Conservation (phyloP, 257 asterid species). For the Asclepias syriaca region DNA sequence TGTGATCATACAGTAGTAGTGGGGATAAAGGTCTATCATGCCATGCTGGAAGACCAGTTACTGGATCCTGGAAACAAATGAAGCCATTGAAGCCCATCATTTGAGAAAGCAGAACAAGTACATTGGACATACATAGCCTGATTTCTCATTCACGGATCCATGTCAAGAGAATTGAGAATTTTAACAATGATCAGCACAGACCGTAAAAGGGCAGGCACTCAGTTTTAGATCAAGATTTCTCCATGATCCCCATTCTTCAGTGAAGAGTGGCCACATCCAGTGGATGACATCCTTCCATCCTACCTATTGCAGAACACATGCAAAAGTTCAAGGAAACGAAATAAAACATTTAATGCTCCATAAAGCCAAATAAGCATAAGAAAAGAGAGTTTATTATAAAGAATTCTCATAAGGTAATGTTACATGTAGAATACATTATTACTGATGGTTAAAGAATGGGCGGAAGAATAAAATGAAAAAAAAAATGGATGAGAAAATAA, state of each 20-base stretch:
- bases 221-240: slow-evolving; percentile 73
- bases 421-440: neutral
- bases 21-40: slow-evolving; percentile 82
- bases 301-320: slow-evolving; percentile 37
- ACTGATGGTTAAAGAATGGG: neutral
- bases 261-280: slow-evolving; percentile 99
- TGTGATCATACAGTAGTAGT: slow-evolving; percentile 61
- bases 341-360: neutral
- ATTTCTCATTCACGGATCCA: slow-evolving; percentile 13
- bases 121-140: slow-evolving; percentile 8
- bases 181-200: slow-evolving; percentile 30
- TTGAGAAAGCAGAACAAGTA: slow-evolving; percentile 13
- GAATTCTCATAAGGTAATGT: neutral
- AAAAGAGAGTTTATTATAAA: neutral
- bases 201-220: slow-evolving; percentile 86
- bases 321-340: neutral
- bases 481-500: slow-evolving; percentile 1
- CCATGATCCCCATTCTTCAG: slow-evolving; percentile 93
- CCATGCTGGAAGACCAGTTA: slow-evolving; percentile 87
- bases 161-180: slow-evolving; percentile 15
- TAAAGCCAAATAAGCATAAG: slow-evolving; percentile 2
- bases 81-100: slow-evolving; percentile 21
- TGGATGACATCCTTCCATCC: slow-evolving; percentile 90
- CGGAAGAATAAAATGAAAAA: neutral
- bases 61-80: slow-evolving; percentile 75